Evolutionary conservation across 306 rosid genomes (phyloP).

Genomic region (Prunus kanzakura): DNA sequence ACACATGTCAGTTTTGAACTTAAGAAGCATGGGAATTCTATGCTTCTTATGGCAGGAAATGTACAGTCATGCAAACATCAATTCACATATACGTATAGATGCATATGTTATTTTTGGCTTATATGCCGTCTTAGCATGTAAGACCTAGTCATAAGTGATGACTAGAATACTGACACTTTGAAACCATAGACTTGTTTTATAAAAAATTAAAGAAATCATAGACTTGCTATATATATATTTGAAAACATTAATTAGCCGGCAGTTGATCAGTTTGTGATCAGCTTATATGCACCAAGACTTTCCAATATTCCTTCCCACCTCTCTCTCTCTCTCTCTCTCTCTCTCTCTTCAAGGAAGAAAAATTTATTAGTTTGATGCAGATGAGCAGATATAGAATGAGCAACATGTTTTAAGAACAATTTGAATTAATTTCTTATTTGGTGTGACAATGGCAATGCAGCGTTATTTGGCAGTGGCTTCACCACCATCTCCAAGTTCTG

Average conservation of each 20-base stretch:
- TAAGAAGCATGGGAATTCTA: background rate
- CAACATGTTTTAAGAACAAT: no score
- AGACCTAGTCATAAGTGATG: constrained; percentile 18
- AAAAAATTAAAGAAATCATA: background rate
- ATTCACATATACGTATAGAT: background rate
- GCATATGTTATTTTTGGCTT: constrained; percentile 5
- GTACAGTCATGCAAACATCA: background rate
- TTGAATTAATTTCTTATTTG: background rate
- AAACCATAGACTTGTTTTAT: background rate
- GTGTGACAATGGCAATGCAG: background rate
- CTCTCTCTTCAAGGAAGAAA: background rate
- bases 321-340: background rate
- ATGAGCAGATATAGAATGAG: background rate
- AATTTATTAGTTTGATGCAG: background rate
- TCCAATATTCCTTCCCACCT: background rate
- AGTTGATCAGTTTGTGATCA: background rate
- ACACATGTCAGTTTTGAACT: background rate
- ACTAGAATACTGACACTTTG: background rate
- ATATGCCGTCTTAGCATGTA: constrained; percentile 26
- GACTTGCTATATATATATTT: background rate
- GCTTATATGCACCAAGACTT: constrained; percentile 4
- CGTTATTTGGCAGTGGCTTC: background rate
- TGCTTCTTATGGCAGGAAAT: background rate
- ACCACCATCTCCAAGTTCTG: background rate
- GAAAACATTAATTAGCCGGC: constrained; percentile 15